Evolutionary conservation across 139 green algal species (phyloP).

Genomic region (Chlamydomonas applanata): DNA sequence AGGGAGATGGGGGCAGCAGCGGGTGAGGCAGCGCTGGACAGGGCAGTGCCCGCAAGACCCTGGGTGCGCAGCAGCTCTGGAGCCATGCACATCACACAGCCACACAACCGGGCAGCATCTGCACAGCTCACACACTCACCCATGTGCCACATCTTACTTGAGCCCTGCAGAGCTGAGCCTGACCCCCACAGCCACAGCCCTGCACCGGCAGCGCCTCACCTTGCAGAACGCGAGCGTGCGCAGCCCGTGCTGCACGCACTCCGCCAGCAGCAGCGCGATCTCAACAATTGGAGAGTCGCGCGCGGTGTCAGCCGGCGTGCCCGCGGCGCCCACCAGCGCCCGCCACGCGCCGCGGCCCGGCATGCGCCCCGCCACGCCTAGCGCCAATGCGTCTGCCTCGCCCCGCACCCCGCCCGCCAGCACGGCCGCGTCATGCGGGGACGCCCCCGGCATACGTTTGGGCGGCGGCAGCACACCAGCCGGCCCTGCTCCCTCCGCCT

Average conservation of each 20-base stretch:
- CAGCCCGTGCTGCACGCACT: conserved; percentile 89
- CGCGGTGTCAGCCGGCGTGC: conserved; percentile 41
- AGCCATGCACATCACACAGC: neutral
- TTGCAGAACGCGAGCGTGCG: conserved; percentile 95
- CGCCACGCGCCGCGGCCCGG: conserved; percentile 23
- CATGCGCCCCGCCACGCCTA: neutral
- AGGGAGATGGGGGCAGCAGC: neutral
- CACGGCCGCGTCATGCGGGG: too few relatives aligned
- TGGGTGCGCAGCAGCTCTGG: neutral
- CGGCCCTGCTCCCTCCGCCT: too few relatives aligned
- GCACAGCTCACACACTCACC: too few relatives aligned
- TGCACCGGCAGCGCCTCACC: neutral
- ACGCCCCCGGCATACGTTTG: too few relatives aligned
- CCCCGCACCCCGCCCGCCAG: conserved; percentile 4
- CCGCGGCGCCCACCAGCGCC: conserved; percentile 32
- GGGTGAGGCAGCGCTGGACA: neutral
- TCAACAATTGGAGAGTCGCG: conserved; percentile 87
- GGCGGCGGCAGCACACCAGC: too few relatives aligned
- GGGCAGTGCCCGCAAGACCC: neutral
- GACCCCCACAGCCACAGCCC: neutral
- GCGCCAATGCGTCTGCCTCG: neutral
- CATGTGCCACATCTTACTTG: too few relatives aligned
- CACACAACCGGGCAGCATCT: neutral
- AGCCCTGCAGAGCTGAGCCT: too few relatives aligned
- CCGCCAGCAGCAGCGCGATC: conserved; percentile 72